A percentile compares a stretch with the other conserved stretches of the same genome.
phyloP scores from a whole-genome alignment of 2,329 filamentous ascomycete species.

The Fusarium nanum region DNA sequence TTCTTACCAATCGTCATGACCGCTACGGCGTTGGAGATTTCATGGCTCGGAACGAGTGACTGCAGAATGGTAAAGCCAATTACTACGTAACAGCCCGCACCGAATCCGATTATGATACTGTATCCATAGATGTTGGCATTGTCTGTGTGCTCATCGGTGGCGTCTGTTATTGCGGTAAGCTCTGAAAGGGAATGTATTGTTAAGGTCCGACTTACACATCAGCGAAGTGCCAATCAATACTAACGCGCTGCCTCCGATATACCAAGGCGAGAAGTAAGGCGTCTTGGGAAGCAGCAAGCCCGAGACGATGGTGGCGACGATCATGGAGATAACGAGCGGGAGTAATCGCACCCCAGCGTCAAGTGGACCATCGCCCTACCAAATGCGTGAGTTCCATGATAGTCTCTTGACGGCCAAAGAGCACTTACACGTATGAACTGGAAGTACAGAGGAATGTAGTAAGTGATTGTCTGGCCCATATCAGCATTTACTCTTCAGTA shows the following conservation, averaged over 20 bases:
- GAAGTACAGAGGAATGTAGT: background rate
- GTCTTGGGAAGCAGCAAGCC: background rate
- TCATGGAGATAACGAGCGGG: background rate
- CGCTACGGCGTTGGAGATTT: background rate
- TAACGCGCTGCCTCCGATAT: background rate
- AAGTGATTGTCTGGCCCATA: background rate
- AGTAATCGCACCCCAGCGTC: background rate
- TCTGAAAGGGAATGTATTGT: fast-evolving
- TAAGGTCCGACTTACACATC: background rate
- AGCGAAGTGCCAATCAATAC: background rate
- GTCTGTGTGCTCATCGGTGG: background rate
- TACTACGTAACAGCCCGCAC: background rate
- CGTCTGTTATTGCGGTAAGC: background rate
- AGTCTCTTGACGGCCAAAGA: fast-evolving
- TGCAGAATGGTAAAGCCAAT: background rate
- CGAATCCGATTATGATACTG: background rate
- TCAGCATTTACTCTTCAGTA: too few relatives aligned
- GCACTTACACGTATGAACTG: background rate
- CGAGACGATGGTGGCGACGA: background rate
- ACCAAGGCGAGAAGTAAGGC: background rate
- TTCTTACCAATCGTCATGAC: background rate
- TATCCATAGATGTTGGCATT: background rate
- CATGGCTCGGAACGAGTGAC: background rate
- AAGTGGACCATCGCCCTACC: background rate
- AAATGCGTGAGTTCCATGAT: fast-evolving